Evolutionary conservation across 2,329 filamentous ascomycete species (phyloP).

Genomic region (Zelopaecilomyces penicillatus): DNA sequence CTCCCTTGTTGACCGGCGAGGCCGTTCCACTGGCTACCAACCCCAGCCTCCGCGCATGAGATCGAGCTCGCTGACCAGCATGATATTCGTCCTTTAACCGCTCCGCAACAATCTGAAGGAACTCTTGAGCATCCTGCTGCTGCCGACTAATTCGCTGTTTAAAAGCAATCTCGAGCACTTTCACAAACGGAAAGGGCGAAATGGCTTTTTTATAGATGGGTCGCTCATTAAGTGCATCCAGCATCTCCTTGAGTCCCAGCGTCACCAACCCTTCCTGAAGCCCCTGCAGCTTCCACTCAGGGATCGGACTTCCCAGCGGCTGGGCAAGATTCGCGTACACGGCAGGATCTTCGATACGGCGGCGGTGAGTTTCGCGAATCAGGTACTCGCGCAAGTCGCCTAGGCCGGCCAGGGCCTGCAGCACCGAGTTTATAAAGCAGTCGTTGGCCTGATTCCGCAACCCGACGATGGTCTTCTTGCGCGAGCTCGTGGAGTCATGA

Average conservation of each 20-base stretch:
- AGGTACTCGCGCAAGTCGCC: slow-evolving; percentile 85
- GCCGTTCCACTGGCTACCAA: slow-evolving; percentile 9
- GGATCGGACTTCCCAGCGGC: slow-evolving; percentile 34
- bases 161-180: slow-evolving; percentile 76
- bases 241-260: slow-evolving; percentile 78
- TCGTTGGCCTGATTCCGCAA: slow-evolving; percentile 88
- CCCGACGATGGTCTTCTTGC: slow-evolving; percentile 83
- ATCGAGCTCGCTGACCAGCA: slow-evolving; percentile 67
- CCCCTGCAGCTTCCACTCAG: slow-evolving; percentile 54
- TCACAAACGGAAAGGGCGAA: slow-evolving; percentile 75
- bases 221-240: slow-evolving; percentile 86
- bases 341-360: slow-evolving; percentile 67
- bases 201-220: slow-evolving; percentile 93
- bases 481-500: slow-evolving; percentile 56
- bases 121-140: slow-evolving; percentile 97
- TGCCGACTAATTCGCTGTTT: slow-evolving; percentile 83
- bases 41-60: slow-evolving; percentile 37
- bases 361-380: slow-evolving; percentile 81
- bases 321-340: slow-evolving; percentile 61
- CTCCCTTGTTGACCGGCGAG: slow-evolving; percentile 10
- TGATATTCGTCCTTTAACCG: slow-evolving; percentile 90
- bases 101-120: slow-evolving; percentile 88
- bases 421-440: slow-evolving; percentile 92
- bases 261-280: slow-evolving; percentile 80
- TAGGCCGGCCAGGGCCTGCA: slow-evolving; percentile 86